These are phyloP conservation scores for Naganishia friedmannii DNA, from an alignment of 768 basidiomycete species.

Conservation along the genomic window DNA sequence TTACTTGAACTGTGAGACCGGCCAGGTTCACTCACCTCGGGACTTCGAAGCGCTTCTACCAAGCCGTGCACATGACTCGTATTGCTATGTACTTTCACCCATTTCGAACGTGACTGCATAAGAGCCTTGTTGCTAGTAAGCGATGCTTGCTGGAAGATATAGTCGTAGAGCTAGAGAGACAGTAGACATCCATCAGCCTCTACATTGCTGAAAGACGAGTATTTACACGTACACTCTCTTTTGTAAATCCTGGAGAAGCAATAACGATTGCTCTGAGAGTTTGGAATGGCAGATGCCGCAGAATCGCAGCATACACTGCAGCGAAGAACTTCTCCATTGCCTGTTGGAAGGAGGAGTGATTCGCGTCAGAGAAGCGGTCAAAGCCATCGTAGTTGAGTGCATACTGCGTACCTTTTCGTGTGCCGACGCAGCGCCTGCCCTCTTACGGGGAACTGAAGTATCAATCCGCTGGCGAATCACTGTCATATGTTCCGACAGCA, in stretches of 20 bases:
- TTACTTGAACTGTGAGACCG: not conserved
- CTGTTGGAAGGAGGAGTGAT: constrained; percentile 37
- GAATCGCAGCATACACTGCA: constrained; percentile 78
- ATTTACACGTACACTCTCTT: constrained; percentile 65
- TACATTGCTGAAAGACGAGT: no score
- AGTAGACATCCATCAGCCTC: not conserved
- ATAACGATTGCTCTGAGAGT: constrained; percentile 86
- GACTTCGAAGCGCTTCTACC: constrained; percentile 88
- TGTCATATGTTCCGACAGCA: constrained; percentile 96
- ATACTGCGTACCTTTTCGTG: constrained; percentile 68
- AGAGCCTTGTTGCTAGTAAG: constrained; percentile 74
- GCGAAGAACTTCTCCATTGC: constrained; percentile 77
- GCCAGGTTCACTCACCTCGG: constrained; percentile 64
- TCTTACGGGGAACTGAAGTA: constrained; percentile 83
- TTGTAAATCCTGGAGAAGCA: constrained; percentile 93
- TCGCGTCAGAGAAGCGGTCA: not conserved
- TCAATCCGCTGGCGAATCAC: constrained; percentile 85
- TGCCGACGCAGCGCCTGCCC: constrained; percentile 72
- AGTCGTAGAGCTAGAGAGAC: constrained; percentile 60
- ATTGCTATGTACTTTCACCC: constrained; percentile 82
- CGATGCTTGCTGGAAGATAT: constrained; percentile 75
- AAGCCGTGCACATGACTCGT: constrained; percentile 94
- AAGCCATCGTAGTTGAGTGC: no score
- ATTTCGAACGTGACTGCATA: constrained; percentile 75
- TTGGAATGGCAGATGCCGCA: constrained; percentile 83